A percentile compares a stretch with the other conserved stretches of the same genome.
Conservation (phyloP, 352 stramenopile genomes). For the Pythium phragmitis region DNA sequence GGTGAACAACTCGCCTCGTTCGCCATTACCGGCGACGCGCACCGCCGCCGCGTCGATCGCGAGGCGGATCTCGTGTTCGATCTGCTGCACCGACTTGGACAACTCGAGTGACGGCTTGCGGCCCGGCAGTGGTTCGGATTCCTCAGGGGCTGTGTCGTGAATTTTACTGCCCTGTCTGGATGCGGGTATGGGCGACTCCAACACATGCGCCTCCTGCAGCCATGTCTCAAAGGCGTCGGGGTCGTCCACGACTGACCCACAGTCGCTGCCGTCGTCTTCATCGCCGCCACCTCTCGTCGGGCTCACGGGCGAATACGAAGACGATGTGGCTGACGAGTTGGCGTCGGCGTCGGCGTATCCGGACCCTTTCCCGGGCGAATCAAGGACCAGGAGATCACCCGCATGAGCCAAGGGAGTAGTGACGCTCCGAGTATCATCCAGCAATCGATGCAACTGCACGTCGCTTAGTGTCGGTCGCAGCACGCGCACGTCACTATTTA, state of each 20-base stretch:
- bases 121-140: neutral
- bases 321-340: slow-evolving; percentile 8
- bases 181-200: neutral
- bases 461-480: slow-evolving; percentile 9
- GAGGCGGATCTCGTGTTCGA: slow-evolving; percentile 57
- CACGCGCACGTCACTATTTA: neutral
- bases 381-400: neutral
- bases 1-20: slow-evolving; percentile 44
- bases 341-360: neutral
- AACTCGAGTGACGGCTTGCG: slow-evolving; percentile 14
- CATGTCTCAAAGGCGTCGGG: slow-evolving; percentile 23
- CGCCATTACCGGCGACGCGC: slow-evolving; percentile 37
- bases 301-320: slow-evolving; percentile 26
- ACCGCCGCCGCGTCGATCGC: slow-evolving; percentile 51
- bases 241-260: slow-evolving; percentile 2
- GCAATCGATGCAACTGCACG: slow-evolving; percentile 1
- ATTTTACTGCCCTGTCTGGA: neutral
- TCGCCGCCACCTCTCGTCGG: slow-evolving; percentile 1
- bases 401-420: neutral
- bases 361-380: slow-evolving; percentile 1
- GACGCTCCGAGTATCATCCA: neutral
- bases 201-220: slow-evolving; percentile 18
- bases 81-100: slow-evolving; percentile 40
- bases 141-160: neutral
- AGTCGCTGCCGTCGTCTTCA: neutral